Evolutionary conservation across 1,284 basidiomycete species (phyloP), one percentile per base, ranked within the genome.

Genomic region (Ustilago cynodontis): DNA sequence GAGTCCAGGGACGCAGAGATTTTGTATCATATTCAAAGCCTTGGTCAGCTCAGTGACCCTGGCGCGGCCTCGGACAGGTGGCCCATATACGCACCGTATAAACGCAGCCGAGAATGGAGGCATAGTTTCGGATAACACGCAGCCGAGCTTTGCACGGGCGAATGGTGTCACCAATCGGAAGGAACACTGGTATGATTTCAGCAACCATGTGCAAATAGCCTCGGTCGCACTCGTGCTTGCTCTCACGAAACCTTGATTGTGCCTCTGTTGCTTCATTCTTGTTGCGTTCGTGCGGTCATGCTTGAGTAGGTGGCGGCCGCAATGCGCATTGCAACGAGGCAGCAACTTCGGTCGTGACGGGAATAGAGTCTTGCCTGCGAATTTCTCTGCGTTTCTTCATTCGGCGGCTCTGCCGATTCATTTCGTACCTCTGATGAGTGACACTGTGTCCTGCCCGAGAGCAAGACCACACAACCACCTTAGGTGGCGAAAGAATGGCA

Each of bases 261-360:
- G 8, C 6, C 41, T 20, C n/a, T 43, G n/a, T 43, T 43, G 41
- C 20, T 43, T 6, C 37, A 43, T 18, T 35, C 10, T 24, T 33
- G 35, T 16, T 37, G 35, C 53, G 16, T 24, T 28, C 14, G 39
- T 35, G 33, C 35, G 22, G 47, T 26, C 47, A 49, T 49, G 26
- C 29, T 43, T 56, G 24, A 26, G 53, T 41, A 20, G 13, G 35
- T 58, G 43, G 20, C 41, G 29, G 31, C 26, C 33, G 16, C 47
- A 13, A 8, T 26, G 47, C 47, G 47, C 47, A 26, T 24, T 28
- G 13, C 13, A n/a, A n/a, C n/a, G n/a, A 3, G 26, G 9, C 11
- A 18, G 22, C 20, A 8, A 39, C 35, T 24, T 55, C 43, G 60
- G 60, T 37, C 33, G 41, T 57, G 47, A 56, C 61, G 61, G 54